These are phyloP conservation scores for Mollisiaceae sp. DNA, from an alignment of 2,329 filamentous ascomycete species.

Conservation along the genomic window DNA sequence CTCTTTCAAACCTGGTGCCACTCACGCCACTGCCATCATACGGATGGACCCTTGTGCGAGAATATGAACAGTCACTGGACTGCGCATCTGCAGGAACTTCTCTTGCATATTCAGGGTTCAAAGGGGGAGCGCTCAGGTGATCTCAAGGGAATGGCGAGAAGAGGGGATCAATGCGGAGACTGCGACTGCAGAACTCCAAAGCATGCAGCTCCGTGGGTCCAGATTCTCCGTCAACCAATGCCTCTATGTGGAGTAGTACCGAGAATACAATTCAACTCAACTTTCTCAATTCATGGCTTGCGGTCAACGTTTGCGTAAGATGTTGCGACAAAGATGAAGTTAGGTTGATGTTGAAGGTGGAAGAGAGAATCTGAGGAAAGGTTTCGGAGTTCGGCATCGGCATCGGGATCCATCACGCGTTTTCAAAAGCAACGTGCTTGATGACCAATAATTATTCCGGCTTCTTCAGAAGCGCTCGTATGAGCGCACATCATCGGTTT, in stretches of 20 bases:
- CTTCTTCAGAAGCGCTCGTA: background rate
- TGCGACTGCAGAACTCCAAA: background rate
- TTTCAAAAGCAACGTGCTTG: background rate
- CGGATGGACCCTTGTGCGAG: background rate
- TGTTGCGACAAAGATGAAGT: background rate
- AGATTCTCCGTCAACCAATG: background rate
- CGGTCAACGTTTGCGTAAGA: background rate
- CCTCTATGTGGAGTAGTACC: background rate
- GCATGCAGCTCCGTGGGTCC: background rate
- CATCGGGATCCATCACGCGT: background rate
- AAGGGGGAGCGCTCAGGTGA: background rate
- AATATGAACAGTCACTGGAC: constrained; percentile 2
- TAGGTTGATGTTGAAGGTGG: background rate
- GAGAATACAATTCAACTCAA: background rate
- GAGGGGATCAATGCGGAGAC: background rate
- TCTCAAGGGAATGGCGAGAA: background rate
- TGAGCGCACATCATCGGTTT: background rate
- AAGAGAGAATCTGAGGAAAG: background rate
- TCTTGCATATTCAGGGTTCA: background rate
- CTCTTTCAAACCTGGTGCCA: constrained; percentile 1
- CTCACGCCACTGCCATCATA: background rate
- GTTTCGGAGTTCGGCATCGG: constrained; percentile 4
- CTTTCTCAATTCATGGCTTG: background rate
- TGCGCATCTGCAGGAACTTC: background rate
- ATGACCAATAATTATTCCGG: background rate